Evolutionary conservation across 352 stramenopile genomes (phyloP), one percentile per base, ranked within the genome.

Genomic region (Phytopythium kandeliae): DNA sequence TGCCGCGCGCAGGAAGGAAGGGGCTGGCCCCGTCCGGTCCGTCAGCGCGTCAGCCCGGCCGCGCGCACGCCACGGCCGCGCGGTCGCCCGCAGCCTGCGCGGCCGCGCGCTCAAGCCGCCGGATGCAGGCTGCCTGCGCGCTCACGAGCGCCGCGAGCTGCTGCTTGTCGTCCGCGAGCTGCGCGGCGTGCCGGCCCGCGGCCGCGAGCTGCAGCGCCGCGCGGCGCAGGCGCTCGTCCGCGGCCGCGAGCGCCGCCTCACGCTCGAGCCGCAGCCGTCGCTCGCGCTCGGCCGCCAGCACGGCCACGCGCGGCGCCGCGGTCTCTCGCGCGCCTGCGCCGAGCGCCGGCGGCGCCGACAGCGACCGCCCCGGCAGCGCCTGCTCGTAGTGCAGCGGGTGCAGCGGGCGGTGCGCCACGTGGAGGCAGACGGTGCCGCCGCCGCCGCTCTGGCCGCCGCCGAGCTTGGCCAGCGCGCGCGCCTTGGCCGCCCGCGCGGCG

Each of bases 71-170:
- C n/a, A n/a, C n/a, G n/a, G n/a, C n/a, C n/a, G n/a, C n/a, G n/a
- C n/a, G n/a, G n/a, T 36, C 69, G 74, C 12, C 66, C 68, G 16
- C 58, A n/a, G n/a, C n/a, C n/a, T n/a, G n/a, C n/a, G n/a, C 59
- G 3, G 86, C 45, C 24, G 74, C 74, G 38, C 78, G 66, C 45
- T 85, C 64, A 51, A 89, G 67, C 30, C 83, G 70, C 22, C 63
- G 41, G 22, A 86, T 68, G 22, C 67, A 76, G 43, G 71, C 60
- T 31, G 74, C 65, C 49, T 79, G 72, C 41, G 55, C 46, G 19
- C 69, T 41, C 35, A 82, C 43, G 42, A 60, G 54, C 13, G 56
- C 51, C 13, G 66, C 17, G n/a, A 89, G 69, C 38, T 69, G 69
- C 9, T 65, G 47, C 31, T 82, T 82, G 49, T 85, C 68, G 24